These are phyloP conservation scores for Diospyros kaki DNA, from an alignment of 148 eudicot genomes.

Conservation along the genomic window DNA sequence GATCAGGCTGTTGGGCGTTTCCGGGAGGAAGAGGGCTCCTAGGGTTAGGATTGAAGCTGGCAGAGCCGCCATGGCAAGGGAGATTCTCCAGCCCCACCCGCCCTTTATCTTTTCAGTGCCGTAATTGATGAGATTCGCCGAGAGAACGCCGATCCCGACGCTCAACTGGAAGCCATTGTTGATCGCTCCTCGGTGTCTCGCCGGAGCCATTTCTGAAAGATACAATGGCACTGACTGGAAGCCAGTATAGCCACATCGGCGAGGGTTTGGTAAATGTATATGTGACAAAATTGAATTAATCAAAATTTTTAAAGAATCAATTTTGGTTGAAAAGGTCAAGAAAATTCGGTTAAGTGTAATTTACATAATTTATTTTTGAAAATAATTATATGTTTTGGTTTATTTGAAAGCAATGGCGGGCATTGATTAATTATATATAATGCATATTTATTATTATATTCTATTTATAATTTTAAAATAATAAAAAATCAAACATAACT, in stretches of 20 bases:
- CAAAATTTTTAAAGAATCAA: too few relatives aligned
- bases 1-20: slow-evolving; percentile 29
- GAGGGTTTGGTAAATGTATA: too few relatives aligned
- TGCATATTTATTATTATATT: too few relatives aligned
- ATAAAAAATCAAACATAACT: too few relatives aligned
- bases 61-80: slow-evolving; percentile 24
- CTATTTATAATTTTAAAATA: too few relatives aligned
- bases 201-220: slow-evolving; percentile 31
- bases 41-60: slow-evolving; percentile 23
- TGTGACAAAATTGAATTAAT: too few relatives aligned
- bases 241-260: neutral
- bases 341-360: too few relatives aligned
- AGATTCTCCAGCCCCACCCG: slow-evolving; percentile 29
- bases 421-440: too few relatives aligned
- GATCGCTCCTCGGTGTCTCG: slow-evolving; percentile 22
- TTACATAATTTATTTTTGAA: too few relatives aligned
- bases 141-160: slow-evolving; percentile 17
- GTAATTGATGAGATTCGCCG: slow-evolving; percentile 23
- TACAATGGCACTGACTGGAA: slow-evolving; percentile 27
- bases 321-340: too few relatives aligned
- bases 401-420: too few relatives aligned
- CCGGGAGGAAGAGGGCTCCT: slow-evolving; percentile 24
- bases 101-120: slow-evolving; percentile 8
- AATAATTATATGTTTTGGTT: too few relatives aligned
- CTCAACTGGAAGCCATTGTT: slow-evolving; percentile 29